Evolutionary conservation across 768 basidiomycete species (phyloP).

Genomic region (Lactifluus piperatus): DNA sequence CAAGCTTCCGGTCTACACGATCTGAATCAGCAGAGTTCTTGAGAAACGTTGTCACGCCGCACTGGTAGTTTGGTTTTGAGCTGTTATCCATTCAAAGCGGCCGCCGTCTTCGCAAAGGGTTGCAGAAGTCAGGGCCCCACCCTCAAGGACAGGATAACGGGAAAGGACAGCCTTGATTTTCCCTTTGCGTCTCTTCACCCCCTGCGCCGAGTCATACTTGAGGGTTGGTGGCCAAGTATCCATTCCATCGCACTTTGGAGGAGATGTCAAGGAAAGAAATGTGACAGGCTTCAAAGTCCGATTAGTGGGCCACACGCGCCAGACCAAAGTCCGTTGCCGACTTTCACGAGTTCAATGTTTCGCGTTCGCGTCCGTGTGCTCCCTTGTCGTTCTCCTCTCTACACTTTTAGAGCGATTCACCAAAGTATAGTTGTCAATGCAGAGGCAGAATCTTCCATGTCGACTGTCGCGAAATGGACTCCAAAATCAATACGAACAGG

Average conservation of each 20-base stretch:
- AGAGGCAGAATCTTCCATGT: slow-evolving; percentile 24
- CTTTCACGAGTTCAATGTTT: slow-evolving; percentile 23
- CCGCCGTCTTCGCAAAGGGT: slow-evolving; percentile 41
- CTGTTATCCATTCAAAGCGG: slow-evolving; percentile 44
- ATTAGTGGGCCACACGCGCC: neutral
- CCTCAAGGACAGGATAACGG: slow-evolving; percentile 47
- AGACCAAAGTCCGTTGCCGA: neutral
- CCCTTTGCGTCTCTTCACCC: slow-evolving; percentile 23
- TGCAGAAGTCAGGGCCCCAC: slow-evolving; percentile 47
- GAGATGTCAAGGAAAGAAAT: neutral
- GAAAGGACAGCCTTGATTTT: slow-evolving; percentile 26
- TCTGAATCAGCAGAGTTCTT: slow-evolving; percentile 5
- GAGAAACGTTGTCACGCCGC: neutral
- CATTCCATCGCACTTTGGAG: slow-evolving; percentile 11
- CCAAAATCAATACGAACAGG: slow-evolving; percentile 84
- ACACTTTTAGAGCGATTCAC: slow-evolving; percentile 36
- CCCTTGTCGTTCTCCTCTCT: slow-evolving; percentile 31
- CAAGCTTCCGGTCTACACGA: slow-evolving; percentile 27
- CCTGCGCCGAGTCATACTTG: neutral
- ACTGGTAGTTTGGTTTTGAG: slow-evolving; percentile 24
- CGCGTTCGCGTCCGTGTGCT: slow-evolving; percentile 45
- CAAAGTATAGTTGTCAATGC: slow-evolving; percentile 31
- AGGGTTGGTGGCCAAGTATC: slow-evolving; percentile 11
- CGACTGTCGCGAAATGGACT: slow-evolving; percentile 55
- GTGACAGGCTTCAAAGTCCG: slow-evolving; percentile 3